Evolutionary conservation across 805 yeast genomes (phyloP).

Genomic region (Saccharomyces eubayanus): DNA sequence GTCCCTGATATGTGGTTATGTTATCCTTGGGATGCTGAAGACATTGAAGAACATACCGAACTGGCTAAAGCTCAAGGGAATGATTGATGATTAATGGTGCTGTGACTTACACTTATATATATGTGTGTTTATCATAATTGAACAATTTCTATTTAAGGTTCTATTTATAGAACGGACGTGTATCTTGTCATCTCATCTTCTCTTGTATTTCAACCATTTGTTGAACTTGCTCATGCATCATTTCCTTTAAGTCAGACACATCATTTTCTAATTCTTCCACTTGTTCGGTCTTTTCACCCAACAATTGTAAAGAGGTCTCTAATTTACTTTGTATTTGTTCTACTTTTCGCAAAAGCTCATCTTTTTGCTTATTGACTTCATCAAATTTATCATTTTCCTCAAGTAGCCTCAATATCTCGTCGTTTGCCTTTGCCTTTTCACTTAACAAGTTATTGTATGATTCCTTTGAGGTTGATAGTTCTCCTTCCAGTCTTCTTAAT

Average conservation of each 20-base stretch:
- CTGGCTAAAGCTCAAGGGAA: slow-evolving; percentile 61
- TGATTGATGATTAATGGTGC: slow-evolving; percentile 37
- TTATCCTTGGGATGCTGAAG: slow-evolving; percentile 83
- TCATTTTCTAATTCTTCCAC: slow-evolving; percentile 84
- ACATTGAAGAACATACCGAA: slow-evolving; percentile 69
- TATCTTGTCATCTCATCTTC: slow-evolving; percentile 6
- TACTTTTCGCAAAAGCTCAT: slow-evolving; percentile 30
- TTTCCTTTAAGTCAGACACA: slow-evolving; percentile 77
- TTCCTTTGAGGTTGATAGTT: slow-evolving; percentile 54
- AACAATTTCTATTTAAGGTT: not conserved
- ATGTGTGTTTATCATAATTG: not conserved
- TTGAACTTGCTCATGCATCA: slow-evolving; percentile 77
- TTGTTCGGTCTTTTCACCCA: slow-evolving; percentile 82
- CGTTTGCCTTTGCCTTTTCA: slow-evolving; percentile 61
- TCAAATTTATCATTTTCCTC: slow-evolving; percentile 41
- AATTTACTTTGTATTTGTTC: slow-evolving; percentile 35
- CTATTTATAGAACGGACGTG: not conserved
- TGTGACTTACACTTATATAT: slow-evolving; percentile 32
- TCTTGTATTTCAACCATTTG: slow-evolving; percentile 66
- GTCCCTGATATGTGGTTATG: slow-evolving; percentile 79
- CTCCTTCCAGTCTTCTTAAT: slow-evolving; percentile 73
- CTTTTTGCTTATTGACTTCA: slow-evolving; percentile 27
- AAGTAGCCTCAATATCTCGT: slow-evolving; percentile 54
- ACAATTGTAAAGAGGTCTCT: slow-evolving; percentile 52
- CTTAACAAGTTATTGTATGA: slow-evolving; percentile 45